Evolutionary conservation across 2,329 filamentous ascomycete species (phyloP), one percentile per base, ranked within the genome.

Genomic region (Alternaria solani): DNA sequence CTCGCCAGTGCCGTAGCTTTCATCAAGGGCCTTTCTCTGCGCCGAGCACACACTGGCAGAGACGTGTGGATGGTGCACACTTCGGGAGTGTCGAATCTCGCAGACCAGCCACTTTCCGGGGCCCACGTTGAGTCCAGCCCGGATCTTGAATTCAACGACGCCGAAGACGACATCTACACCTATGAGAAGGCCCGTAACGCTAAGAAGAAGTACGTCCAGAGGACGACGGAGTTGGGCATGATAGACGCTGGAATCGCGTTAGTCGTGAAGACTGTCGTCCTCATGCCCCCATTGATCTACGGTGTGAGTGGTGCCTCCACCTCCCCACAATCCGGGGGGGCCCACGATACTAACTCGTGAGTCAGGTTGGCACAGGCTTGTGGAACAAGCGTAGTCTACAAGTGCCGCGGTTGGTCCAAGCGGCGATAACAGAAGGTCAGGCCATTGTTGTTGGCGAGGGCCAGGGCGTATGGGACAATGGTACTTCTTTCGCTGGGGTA

Each of bases 301-400:
- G 38, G 49, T 25, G 49, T 52, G 49, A 52, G 49, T 20, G 16
- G 18, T 4, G n/a, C 26, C 49, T 52, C 38, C 36, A 18, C 26
- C 38, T 52, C 26, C 38, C 36, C 34, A n/a, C 36, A 39, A 42
- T 42, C 49, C 42, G 38, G n/a, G 38, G 18, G 8, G 12, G 38
- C 38, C n/a, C 38, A 30, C 18, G 18, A 16, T 43, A 41, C n/a
- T 42, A 20, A 52, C 25, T 43, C 6, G 9, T 41, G 5, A 25
- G 26, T 25, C 26, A 52, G 38, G 25, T 42, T 34, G 49, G 49
- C 38, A 43, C 38, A 9, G 49, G 26, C 25, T 52, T 52, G n/a
- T 52, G 36, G 38, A 52, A 52, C 38, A 52, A 52, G 49, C 49
- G 49, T 34, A 52, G 38, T 52, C 36, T 52, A 38, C 49, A 52